phyloP scores from a whole-genome alignment of 257 asterid genomes.

The Plantago elongata region DNA sequence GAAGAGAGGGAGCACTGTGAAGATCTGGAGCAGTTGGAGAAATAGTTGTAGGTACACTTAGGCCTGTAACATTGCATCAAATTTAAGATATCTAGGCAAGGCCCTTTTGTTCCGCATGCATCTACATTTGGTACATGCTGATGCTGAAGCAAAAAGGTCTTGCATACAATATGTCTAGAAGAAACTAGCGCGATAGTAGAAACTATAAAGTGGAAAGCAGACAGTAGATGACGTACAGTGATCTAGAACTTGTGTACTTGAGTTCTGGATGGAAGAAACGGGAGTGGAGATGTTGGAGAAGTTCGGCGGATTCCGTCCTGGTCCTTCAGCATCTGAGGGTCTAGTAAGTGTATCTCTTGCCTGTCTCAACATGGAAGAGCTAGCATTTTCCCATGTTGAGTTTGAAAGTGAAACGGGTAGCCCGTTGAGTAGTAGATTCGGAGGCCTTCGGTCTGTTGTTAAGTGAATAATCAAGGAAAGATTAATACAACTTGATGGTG shows the following conservation, averaged over 20 bases:
- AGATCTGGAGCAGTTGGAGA: constrained; percentile 25
- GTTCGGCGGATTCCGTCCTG: constrained; percentile 1
- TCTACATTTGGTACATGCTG: background rate
- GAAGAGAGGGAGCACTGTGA: constrained; percentile 47
- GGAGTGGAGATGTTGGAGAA: constrained; percentile 14
- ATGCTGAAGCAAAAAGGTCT: background rate
- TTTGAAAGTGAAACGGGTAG: constrained; percentile 29
- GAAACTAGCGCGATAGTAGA: too few relatives aligned
- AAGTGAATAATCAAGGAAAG: too few relatives aligned
- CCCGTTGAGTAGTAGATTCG: constrained; percentile 24
- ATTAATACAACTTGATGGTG: background rate
- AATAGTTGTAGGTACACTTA: constrained; percentile 7
- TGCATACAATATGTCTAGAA: too few relatives aligned
- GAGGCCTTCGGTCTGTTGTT: constrained; percentile 28
- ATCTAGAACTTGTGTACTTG: constrained; percentile 24
- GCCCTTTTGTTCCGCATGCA: too few relatives aligned
- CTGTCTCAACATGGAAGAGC: constrained; percentile 9
- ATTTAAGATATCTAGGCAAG: background rate
- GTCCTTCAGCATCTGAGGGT: constrained; percentile 21
- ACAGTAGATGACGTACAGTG: constrained; percentile 29
- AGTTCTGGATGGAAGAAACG: constrained; percentile 20
- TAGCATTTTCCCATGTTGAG: constrained; percentile 25
- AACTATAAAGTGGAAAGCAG: background rate
- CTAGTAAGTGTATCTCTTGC: constrained; percentile 14
- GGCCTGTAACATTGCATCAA: constrained; percentile 19